Percentiles rank a stretch among this genome's conserved stretches.
Evolutionary conservation across 2,329 filamentous ascomycete species (phyloP).

Genomic region (Thielaviopsis musarum): DNA sequence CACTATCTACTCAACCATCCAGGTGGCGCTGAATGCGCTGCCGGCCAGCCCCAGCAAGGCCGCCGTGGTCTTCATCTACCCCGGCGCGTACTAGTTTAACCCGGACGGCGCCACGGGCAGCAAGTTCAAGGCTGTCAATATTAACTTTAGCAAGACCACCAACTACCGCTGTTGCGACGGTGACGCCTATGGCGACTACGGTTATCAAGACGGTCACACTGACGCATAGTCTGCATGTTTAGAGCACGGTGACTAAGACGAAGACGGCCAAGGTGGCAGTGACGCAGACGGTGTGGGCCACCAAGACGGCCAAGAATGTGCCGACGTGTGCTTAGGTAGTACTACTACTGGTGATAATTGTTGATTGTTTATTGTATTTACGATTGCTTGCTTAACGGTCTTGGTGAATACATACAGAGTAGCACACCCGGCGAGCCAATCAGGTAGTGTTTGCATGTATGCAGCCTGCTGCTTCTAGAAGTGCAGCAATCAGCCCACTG

Average conservation of each 20-base stretch:
- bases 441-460: not conserved
- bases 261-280: not conserved
- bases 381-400: too few relatives aligned
- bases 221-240: not conserved
- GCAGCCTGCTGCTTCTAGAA: too few relatives aligned
- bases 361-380: too few relatives aligned
- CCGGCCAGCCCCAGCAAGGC: constrained; percentile 14
- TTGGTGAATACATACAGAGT: not conserved
- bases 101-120: constrained; percentile 32
- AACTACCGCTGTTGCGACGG: constrained; percentile 23
- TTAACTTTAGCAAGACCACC: constrained; percentile 28
- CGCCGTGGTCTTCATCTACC: constrained; percentile 22
- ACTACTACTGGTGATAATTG: too few relatives aligned
- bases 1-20: constrained; percentile 16
- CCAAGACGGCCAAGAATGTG: constrained; percentile 3
- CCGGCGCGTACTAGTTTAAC: constrained; percentile 39
- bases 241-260: constrained; percentile 4
- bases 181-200: not conserved
- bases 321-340: not conserved
- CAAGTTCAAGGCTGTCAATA: constrained; percentile 44
- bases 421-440: not conserved
- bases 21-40: constrained; percentile 15
- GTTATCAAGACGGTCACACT: not conserved
- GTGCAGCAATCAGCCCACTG: too few relatives aligned
- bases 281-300: not conserved